Evolutionary conservation across 345 rosid genomes (phyloP), one percentile per base, ranked within the genome.

Genomic region (Eucalyptus lansdowneana): DNA sequence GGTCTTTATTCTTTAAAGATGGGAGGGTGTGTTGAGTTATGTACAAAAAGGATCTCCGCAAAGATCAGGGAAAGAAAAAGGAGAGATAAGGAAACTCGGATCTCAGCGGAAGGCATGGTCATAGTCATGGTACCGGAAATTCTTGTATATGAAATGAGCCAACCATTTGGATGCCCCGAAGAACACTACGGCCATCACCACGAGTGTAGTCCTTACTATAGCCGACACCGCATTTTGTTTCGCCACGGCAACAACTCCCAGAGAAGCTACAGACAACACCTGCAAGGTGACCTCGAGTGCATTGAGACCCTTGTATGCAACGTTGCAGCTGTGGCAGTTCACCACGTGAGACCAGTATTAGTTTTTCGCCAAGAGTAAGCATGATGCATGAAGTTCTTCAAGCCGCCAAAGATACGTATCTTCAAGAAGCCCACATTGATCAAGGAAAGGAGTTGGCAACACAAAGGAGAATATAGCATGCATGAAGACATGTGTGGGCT

Each of bases 81-180:
- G 72, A 29, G 37, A 65, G 47, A 44, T 13, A n/a, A 7, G 14
- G 37, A 65, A 65, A 29, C 72, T 65, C 34, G n/a, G 72, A 29
- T 13, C 72, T 94, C 90, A 95, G 72, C 90, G 93, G 89, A 96
- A 90, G 86, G 97, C 97, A 90, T 97, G 98, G 88, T 94, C 91
- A 83, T 97, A 96, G 92, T 93, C 98, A 88, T 96, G 98, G 91
- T 88, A 94, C 89, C 89, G 98, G 88, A 97, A 97, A 31, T 62
- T 95, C 87, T 94, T 95, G 97, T 92, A 89, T 87, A 96, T 92
- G 93, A 96, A 96, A 60, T 94, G 95, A 89, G 95, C 92, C 92
- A 96, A 89, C 96, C 95, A 94, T 94, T 91, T 95, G 14, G 99
- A 96, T 72, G 95, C 96, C 47, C 93, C 96, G 89, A 96, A 94